Evolutionary conservation across 306 rosid species (phyloP).

Genomic region (Dryas drummondii): DNA sequence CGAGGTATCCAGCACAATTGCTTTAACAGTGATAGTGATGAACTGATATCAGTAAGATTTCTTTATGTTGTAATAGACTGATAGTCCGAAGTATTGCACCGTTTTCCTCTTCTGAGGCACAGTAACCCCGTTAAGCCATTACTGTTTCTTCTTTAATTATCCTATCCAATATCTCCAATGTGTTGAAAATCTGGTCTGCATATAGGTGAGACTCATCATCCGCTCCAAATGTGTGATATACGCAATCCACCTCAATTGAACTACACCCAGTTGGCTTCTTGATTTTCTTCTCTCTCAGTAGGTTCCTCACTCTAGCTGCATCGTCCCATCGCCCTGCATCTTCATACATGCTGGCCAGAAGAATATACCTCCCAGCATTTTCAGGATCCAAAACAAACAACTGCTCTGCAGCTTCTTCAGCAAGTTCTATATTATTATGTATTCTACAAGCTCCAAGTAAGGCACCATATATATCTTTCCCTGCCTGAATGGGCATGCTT

Average conservation of each 20-base stretch:
- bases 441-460: conserved; percentile 79
- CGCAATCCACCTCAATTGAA: conserved; percentile 61
- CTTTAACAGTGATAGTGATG: background rate
- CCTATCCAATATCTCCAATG: conserved; percentile 46
- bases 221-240: conserved; percentile 49
- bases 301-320: conserved; percentile 66
- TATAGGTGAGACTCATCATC: conserved; percentile 60
- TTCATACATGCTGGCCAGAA: conserved; percentile 73
- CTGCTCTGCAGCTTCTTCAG: conserved; percentile 65
- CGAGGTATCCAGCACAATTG: background rate
- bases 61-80: background rate
- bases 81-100: background rate
- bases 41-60: background rate
- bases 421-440: conserved; percentile 60
- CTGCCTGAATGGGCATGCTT: conserved; percentile 69
- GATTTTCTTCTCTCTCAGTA: conserved; percentile 59
- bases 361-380: conserved; percentile 59
- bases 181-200: conserved; percentile 46
- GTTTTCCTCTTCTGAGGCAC: background rate
- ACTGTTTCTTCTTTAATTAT: conserved; percentile 38
- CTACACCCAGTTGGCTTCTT: conserved; percentile 69
- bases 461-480: conserved; percentile 72
- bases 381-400: conserved; percentile 59
- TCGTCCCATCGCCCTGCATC: conserved; percentile 67
- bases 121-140: background rate